A percentile compares a stretch with the other conserved stretches of the same genome.
Conservation (phyloP, 768 basidiomycete species). For the Suillus subalutaceus region DNA sequence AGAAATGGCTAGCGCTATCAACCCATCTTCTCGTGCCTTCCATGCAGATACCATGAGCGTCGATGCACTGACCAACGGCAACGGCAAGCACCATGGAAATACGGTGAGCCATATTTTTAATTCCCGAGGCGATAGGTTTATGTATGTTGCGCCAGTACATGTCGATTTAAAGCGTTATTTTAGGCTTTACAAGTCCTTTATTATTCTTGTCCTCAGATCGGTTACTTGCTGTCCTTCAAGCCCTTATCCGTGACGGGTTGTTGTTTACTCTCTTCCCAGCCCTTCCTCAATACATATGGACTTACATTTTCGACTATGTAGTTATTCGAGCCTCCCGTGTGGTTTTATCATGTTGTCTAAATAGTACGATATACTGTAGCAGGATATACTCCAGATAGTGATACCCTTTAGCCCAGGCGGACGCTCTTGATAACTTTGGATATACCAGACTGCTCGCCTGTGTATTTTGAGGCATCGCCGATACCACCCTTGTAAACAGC, state of each 20-base stretch:
- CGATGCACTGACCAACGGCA: slow-evolving; percentile 20
- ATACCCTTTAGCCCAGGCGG: slow-evolving; percentile 51
- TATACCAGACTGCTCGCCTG: slow-evolving; percentile 93
- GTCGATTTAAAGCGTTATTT: slow-evolving; percentile 20
- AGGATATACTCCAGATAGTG: slow-evolving; percentile 1
- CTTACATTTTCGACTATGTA: slow-evolving; percentile 9
- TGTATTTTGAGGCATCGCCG: slow-evolving; percentile 73
- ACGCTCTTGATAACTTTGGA: slow-evolving; percentile 88
- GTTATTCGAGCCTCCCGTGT: slow-evolving; percentile 4
- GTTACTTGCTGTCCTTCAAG: background rate
- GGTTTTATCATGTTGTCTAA: slow-evolving; percentile 11
- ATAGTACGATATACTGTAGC: slow-evolving; percentile 8
- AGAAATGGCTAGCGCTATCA: slow-evolving; percentile 43
- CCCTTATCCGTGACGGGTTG: background rate
- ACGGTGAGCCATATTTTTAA: slow-evolving; percentile 16
- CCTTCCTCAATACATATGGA: slow-evolving; percentile 10
- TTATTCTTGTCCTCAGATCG: background rate
- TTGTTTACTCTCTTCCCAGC: background rate
- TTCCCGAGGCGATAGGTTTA: slow-evolving; percentile 2
- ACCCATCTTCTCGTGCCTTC: slow-evolving; percentile 17
- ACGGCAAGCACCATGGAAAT: slow-evolving; percentile 26
- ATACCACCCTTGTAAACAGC: slow-evolving; percentile 92
- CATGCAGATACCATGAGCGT: slow-evolving; percentile 19
- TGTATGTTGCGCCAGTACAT: slow-evolving; percentile 23
- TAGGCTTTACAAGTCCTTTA: slow-evolving; percentile 32